These are phyloP conservation scores for Ophiostoma triangulosporum DNA, from an alignment of 2,329 filamentous ascomycete genomes.

Conservation along the genomic window DNA sequence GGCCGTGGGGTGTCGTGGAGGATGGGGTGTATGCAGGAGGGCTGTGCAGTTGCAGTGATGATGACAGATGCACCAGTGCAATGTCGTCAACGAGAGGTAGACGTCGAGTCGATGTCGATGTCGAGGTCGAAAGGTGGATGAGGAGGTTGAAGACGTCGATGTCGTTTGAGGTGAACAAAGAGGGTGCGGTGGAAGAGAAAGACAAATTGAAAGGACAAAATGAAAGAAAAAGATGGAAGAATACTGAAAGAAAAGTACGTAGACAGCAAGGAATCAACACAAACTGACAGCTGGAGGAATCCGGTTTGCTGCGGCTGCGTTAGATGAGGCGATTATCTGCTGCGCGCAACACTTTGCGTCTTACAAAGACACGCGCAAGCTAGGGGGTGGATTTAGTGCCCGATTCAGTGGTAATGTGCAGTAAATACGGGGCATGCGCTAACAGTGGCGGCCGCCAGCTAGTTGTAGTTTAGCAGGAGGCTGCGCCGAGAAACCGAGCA, in stretches of 20 bases:
- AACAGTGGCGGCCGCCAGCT: not conserved
- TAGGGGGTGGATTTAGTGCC: not conserved
- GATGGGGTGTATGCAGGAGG: not conserved
- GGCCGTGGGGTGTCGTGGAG: not conserved
- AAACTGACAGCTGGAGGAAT: not conserved
- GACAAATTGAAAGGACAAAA: not conserved
- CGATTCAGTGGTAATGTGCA: not conserved
- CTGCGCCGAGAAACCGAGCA: not conserved
- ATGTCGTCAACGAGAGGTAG: too few species aligned
- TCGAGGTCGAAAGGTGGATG: not conserved
- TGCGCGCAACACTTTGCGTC: not conserved
- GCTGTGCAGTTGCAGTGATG: not conserved
- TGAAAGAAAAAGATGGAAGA: not conserved
- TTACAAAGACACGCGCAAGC: not conserved
- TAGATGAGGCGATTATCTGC: not conserved
- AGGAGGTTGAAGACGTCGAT: not conserved
- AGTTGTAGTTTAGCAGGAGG: not conserved
- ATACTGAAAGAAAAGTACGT: not conserved
- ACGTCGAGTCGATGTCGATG: not conserved
- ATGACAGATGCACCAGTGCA: not conserved
- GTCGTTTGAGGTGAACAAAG: not conserved
- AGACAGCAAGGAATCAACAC: not conserved
- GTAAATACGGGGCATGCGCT: not conserved
- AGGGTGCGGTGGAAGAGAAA: not conserved
- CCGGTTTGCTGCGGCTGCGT: not conserved